Conservation (phyloP, 2,329 filamentous ascomycete genomes). For the Penicillium vulpinum region DNA sequence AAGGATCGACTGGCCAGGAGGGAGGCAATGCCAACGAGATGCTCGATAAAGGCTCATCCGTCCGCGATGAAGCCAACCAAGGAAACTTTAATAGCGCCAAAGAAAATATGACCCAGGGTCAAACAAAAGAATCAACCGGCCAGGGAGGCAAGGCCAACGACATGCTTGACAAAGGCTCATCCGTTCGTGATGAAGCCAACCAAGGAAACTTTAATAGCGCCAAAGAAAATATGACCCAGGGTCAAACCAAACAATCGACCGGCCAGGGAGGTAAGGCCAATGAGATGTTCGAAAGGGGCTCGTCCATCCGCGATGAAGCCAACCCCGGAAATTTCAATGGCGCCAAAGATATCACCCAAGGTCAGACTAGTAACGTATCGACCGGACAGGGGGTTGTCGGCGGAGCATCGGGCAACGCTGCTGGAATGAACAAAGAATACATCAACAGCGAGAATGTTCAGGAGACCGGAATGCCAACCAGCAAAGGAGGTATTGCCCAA, state of each 20-base stretch:
- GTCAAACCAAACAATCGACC: constrained; percentile 4
- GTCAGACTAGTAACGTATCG: constrained; percentile 6
- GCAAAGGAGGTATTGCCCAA: background rate
- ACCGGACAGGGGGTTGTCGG: constrained; percentile 2
- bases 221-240: constrained; percentile 13
- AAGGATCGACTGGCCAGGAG: constrained; percentile 4
- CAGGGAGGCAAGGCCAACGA: too few species aligned
- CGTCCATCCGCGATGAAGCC: constrained; percentile 8
- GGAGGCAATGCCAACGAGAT: background rate
- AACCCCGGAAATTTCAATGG: constrained; percentile 10
- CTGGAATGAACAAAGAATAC: constrained; percentile 10
- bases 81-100: constrained; percentile 13
- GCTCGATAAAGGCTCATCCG: constrained; percentile 5
- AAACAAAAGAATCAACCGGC: constrained; percentile 2
- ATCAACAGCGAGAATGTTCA: constrained; percentile 10
- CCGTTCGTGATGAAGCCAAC: constrained; percentile 8
- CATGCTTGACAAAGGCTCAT: background rate
- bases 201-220: constrained; percentile 9
- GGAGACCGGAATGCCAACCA: constrained; percentile 4
- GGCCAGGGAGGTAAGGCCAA: constrained; percentile 3
- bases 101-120: constrained; percentile 10
- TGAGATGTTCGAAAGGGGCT: constrained; percentile 6
- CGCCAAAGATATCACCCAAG: constrained; percentile 11
- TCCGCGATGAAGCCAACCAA: background rate
- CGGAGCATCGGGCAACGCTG: constrained; percentile 4